These are phyloP conservation scores for Cyclocybe aegerita DNA, from an alignment of 768 basidiomycete species.

Conservation along the genomic window DNA sequence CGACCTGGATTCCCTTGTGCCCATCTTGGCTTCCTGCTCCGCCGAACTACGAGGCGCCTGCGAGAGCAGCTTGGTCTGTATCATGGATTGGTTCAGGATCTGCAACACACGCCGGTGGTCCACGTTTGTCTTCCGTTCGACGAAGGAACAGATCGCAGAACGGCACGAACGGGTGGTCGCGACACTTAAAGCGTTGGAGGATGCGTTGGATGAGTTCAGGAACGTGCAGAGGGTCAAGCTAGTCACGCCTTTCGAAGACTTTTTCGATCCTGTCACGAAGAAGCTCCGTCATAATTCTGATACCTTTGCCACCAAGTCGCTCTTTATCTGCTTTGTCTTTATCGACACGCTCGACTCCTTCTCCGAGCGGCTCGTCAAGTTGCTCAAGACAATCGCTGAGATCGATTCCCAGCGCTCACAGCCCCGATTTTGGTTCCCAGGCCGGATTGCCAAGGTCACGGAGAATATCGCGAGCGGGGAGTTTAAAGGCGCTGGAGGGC, in stretches of 20 bases:
- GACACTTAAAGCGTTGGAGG: conserved; percentile 21
- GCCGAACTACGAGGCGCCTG: conserved; percentile 31
- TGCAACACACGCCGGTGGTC: conserved; percentile 38
- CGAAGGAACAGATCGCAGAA: conserved; percentile 19
- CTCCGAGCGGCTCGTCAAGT: conserved; percentile 30
- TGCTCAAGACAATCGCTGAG: conserved; percentile 30
- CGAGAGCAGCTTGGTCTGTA: conserved; percentile 18
- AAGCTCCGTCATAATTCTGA: conserved; percentile 24
- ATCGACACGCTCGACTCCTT: conserved; percentile 41
- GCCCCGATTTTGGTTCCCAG: conserved; percentile 42
- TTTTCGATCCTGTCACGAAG: conserved; percentile 38
- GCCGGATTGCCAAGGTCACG: conserved; percentile 37
- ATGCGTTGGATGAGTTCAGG: conserved; percentile 31
- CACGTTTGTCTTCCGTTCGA: conserved; percentile 24
- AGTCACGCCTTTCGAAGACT: conserved; percentile 39
- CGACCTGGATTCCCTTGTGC: conserved; percentile 38
- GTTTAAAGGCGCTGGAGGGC: conserved; percentile 22
- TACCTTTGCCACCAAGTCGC: conserved; percentile 41
- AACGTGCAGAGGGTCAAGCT: conserved; percentile 33
- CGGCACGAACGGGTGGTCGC: conserved; percentile 26
- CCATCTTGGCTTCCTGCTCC: conserved; percentile 38
- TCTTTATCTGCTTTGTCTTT: conserved; percentile 47
- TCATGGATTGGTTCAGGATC: conserved; percentile 33
- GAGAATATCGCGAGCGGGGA: conserved; percentile 31
- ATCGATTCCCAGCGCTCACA: conserved; percentile 34